Base-by-base conservation (phyloP, 257 asterid species). In the Solanum peruvianum region DNA sequence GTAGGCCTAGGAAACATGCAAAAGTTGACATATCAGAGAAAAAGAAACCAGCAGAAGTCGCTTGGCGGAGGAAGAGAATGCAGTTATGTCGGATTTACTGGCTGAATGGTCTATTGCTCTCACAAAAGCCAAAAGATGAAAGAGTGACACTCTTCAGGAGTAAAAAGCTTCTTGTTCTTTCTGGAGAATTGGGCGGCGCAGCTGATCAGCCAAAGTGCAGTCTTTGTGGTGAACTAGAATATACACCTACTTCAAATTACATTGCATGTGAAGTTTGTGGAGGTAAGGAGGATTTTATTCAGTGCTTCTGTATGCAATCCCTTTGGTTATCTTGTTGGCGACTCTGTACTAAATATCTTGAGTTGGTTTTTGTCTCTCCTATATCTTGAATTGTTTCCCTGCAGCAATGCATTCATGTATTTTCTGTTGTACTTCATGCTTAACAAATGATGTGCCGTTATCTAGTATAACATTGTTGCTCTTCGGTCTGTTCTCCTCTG, bases 241-340 rank as follows among this genome's bases (percentile, higher is more conserved):
- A 88, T 88, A 89, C 89, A 37, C 87, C 97, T 64, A 86, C 87
- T 87, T 89, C 93, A 90, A 89, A 88, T 89, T 96, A 96, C 89
- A 91, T 95, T 92, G 91, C 94, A 77, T 96, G 99, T 81, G 95
- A 95, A 92, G 88, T 88, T 83, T 96, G 99, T 91, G 96, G 96
- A 96, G 99, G 99, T 96, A 93, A 88, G 23, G 52, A 62, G 58
- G 42, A 88, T 70, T 23, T 42, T 35, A 41, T 67, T 37, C 86
- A 39, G 37, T 84, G 23, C 25, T 78, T 81, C 29, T 49, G 85
- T 18, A 16, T 0, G 14, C 3, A 20, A 62, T 88, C 12, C 37
- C 44, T 90, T 86, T 42, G 49, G 44, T 81, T 87, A 52, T 86
- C 42, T 66, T 76, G 86, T 78, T 62, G 71, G 33, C 56, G 27